Evolutionary conservation across 192 early-diverging fungal species (phyloP).

Genomic region (Phlyctochytrium bullatum): DNA sequence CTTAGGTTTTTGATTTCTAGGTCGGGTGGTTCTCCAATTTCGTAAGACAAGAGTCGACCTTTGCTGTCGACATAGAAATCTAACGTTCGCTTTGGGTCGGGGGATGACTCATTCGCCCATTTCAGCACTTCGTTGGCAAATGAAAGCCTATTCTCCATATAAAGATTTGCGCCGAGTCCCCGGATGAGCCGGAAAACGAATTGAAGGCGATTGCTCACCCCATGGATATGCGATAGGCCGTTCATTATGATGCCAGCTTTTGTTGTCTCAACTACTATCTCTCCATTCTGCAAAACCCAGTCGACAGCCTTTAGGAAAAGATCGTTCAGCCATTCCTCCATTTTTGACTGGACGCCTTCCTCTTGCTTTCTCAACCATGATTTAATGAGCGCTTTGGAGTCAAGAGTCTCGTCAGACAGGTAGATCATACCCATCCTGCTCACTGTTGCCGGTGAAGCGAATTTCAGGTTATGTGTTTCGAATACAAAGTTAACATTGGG

Average conservation of each 20-base stretch:
- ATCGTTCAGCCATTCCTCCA: constrained; percentile 36
- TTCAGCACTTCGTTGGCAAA: constrained; percentile 49
- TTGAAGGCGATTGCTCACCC: constrained; percentile 22
- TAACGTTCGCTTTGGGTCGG: constrained; percentile 44
- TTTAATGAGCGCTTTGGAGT: constrained; percentile 39
- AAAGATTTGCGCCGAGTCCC: constrained; percentile 52
- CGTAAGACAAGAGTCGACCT: constrained; percentile 34
- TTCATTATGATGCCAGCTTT: constrained; percentile 50
- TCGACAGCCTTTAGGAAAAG: constrained; percentile 46
- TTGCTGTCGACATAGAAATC: constrained; percentile 42
- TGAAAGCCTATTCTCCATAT: constrained; percentile 29
- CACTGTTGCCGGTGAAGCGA: constrained; percentile 61
- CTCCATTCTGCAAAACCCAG: constrained; percentile 41
- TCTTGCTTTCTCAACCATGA: constrained; percentile 41
- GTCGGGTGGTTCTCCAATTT: constrained; percentile 24
- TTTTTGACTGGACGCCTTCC: constrained; percentile 14
- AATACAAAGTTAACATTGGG: constrained; percentile 64
- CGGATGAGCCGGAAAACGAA: constrained; percentile 50
- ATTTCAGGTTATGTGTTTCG: constrained; percentile 59
- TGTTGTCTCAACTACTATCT: constrained; percentile 47
- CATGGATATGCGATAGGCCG: constrained; percentile 48
- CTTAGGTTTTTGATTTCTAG: constrained; percentile 24
- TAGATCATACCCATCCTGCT: constrained; percentile 69
- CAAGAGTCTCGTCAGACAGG: constrained; percentile 57
- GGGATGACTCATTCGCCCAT: constrained; percentile 39